phyloP scores from a whole-genome alignment of 2,329 filamentous ascomycete genomes.

The Beauveria brongniartii region DNA sequence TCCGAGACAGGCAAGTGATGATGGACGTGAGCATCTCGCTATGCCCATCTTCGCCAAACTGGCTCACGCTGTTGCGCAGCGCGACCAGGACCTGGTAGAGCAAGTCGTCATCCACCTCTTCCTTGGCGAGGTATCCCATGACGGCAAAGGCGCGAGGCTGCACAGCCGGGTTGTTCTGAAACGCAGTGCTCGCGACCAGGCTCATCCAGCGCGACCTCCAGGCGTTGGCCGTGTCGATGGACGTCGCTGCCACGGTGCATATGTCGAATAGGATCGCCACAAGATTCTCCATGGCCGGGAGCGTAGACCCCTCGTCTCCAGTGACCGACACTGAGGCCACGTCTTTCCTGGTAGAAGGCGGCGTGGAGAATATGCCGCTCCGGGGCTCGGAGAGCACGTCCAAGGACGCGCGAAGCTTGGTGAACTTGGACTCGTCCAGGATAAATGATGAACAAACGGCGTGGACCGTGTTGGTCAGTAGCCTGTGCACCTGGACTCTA shows the following conservation, averaged over 20 bases:
- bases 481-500: constrained; percentile 50
- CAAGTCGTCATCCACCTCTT: constrained; percentile 64
- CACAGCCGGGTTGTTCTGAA: constrained; percentile 65
- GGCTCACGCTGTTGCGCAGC: constrained; percentile 54
- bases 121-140: constrained; percentile 63
- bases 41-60: constrained; percentile 56
- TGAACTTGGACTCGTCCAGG: constrained; percentile 50
- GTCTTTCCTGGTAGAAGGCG: constrained; percentile 39
- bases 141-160: constrained; percentile 62
- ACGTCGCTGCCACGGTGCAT: constrained; percentile 54
- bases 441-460: constrained; percentile 58
- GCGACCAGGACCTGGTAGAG: constrained; percentile 64
- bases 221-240: constrained; percentile 56
- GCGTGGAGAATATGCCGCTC: constrained; percentile 48
- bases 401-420: constrained; percentile 47
- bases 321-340: constrained; percentile 45
- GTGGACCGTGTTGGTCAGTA: constrained; percentile 60
- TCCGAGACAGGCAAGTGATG: constrained; percentile 58
- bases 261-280: constrained; percentile 56
- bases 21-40: constrained; percentile 63
- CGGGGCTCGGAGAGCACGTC: constrained; percentile 52
- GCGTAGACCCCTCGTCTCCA: constrained; percentile 43
- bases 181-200: constrained; percentile 62
- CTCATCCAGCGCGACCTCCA: constrained; percentile 70
- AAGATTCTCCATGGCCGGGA: constrained; percentile 52